Percentiles rank a stretch among this genome's conserved stretches.
phyloP scores from a whole-genome alignment of 371 early-diverging fungal genomes.

The Lichtheimia hyalospora region DNA sequence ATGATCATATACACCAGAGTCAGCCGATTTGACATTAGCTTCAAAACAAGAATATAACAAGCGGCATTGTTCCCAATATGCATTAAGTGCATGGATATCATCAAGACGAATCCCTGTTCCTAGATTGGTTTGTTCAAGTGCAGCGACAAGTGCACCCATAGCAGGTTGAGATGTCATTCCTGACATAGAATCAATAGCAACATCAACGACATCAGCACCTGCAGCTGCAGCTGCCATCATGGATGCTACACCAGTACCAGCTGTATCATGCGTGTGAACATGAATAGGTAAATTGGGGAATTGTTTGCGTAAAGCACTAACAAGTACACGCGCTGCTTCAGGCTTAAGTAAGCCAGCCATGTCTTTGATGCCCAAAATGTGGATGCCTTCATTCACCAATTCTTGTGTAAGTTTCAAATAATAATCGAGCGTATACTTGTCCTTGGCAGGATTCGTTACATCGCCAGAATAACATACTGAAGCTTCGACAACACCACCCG shows the following conservation, averaged over 20 bases:
- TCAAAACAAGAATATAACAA: slow-evolving; percentile 94
- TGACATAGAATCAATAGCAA: slow-evolving; percentile 93
- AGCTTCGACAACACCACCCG: slow-evolving; percentile 94
- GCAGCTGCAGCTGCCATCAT: slow-evolving; percentile 92
- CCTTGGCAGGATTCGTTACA: slow-evolving; percentile 76
- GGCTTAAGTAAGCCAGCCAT: slow-evolving; percentile 98
- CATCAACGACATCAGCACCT: slow-evolving; percentile 94
- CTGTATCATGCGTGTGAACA: slow-evolving; percentile 96
- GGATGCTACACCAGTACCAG: slow-evolving; percentile 93
- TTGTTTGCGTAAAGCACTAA: slow-evolving; percentile 79
- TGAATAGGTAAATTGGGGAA: slow-evolving; percentile 95
- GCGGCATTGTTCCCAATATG: slow-evolving; percentile 95
- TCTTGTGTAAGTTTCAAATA: slow-evolving; percentile 88
- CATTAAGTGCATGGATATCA: slow-evolving; percentile 78
- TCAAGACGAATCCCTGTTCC: slow-evolving; percentile 85
- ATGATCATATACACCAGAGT: slow-evolving; percentile 90
- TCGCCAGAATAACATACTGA: slow-evolving; percentile 94
- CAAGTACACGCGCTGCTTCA: slow-evolving; percentile 77
- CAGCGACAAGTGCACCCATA: slow-evolving; percentile 92
- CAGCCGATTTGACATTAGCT: slow-evolving; percentile 82
- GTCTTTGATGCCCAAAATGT: slow-evolving; percentile 94
- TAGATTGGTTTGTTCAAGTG: slow-evolving; percentile 70
- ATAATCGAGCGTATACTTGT: slow-evolving; percentile 88
- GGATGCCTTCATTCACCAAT: slow-evolving; percentile 89
- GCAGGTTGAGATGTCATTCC: slow-evolving; percentile 95